Evolutionary conservation across 1,284 basidiomycete species (phyloP).

Genomic region (Ustilago xerochloae): DNA sequence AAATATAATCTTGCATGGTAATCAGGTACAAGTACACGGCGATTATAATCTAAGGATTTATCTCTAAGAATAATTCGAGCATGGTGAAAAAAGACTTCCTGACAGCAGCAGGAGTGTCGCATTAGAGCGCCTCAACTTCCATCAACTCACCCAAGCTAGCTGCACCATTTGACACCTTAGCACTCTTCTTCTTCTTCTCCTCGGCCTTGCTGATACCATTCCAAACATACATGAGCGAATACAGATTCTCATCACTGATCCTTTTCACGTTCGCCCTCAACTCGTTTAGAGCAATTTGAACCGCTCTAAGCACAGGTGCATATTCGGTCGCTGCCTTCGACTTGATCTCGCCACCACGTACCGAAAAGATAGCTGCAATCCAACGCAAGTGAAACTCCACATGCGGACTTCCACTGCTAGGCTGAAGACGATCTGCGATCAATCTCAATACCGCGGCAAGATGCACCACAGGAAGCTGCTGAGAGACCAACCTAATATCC

Average conservation of each 20-base stretch:
- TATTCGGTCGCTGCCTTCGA: slow-evolving; percentile 48
- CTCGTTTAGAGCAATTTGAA: slow-evolving; percentile 63
- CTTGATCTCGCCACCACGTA: slow-evolving; percentile 55
- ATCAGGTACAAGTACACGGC: too few species aligned
- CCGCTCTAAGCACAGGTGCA: slow-evolving; percentile 58
- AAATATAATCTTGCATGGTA: too few species aligned
- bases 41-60: too few species aligned
- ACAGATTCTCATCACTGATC: slow-evolving; percentile 59
- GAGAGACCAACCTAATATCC: slow-evolving; percentile 60
- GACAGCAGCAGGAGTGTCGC: too few species aligned
- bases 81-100: too few species aligned
- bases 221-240: slow-evolving; percentile 62
- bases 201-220: slow-evolving; percentile 44
- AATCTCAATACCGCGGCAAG: slow-evolving; percentile 53
- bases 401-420: slow-evolving; percentile 61
- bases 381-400: slow-evolving; percentile 66
- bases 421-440: slow-evolving; percentile 58
- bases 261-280: slow-evolving; percentile 61
- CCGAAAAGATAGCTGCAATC: slow-evolving; percentile 61
- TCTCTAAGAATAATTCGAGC: too few species aligned
- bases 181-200: not conserved
- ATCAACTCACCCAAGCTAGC: slow-evolving; percentile 39
- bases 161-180: slow-evolving; percentile 9
- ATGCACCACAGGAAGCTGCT: slow-evolving; percentile 55
- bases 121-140: slow-evolving; percentile 37